A percentile compares a stretch with the other conserved stretches of the same genome.
These are phyloP conservation scores for Nicotiana knightiana DNA, from an alignment of 257 asterid genomes.

Conservation along the genomic window DNA sequence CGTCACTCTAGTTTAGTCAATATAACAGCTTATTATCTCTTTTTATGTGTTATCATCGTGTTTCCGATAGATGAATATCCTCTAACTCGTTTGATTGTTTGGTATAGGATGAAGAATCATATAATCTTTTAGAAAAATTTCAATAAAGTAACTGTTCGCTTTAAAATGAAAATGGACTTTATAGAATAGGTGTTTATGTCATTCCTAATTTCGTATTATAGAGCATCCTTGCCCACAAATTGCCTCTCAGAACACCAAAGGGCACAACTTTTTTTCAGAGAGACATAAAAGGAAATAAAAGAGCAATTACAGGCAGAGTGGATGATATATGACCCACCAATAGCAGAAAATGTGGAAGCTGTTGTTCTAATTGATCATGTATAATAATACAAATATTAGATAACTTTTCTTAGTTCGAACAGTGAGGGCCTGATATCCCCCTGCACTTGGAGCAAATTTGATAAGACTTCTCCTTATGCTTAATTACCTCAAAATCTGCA, in stretches of 20 bases:
- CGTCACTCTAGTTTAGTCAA: too few relatives aligned
- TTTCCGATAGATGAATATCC: too few relatives aligned
- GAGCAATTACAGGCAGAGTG: constrained; percentile 18
- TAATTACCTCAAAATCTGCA: background rate
- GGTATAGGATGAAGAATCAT: background rate
- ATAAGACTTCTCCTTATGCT: constrained; percentile 5
- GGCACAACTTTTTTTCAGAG: background rate
- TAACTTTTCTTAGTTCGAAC: constrained; percentile 13
- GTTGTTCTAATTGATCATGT: constrained; percentile 13
- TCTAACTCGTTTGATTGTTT: background rate
- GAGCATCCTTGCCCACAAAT: background rate
- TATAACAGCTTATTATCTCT: background rate
- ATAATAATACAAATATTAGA: constrained; percentile 16
- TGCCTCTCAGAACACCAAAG: constrained; percentile 8
- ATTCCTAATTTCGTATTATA: too few relatives aligned
- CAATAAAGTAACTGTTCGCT: too few relatives aligned
- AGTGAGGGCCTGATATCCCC: constrained; percentile 21
- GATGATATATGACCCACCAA: constrained; percentile 30
- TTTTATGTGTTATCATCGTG: background rate
- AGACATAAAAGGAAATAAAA: background rate
- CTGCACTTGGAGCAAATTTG: constrained; percentile 19
- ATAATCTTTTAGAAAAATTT: too few relatives aligned
- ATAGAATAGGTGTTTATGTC: too few relatives aligned
- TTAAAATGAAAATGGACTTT: too few relatives aligned
- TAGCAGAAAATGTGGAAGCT: constrained; percentile 37